Conservation (phyloP, 805 yeast genomes). For the Ogataea chonburiensis region DNA sequence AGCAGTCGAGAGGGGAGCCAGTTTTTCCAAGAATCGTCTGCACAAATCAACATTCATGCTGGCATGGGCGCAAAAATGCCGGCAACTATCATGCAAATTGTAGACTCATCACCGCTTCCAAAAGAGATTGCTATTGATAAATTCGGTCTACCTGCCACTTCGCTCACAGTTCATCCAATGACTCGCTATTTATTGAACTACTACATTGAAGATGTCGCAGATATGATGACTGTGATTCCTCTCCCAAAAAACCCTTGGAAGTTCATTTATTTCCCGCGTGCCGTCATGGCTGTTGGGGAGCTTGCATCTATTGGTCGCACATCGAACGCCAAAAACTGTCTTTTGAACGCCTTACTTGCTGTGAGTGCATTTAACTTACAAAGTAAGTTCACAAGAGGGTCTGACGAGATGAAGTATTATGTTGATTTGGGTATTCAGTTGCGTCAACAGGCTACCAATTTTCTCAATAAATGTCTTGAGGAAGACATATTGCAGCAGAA, state of each 20-base stretch:
- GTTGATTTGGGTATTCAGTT: constrained; percentile 70
- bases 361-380: constrained; percentile 80
- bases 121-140: constrained; percentile 41
- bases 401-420: constrained; percentile 67
- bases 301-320: constrained; percentile 71
- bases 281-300: constrained; percentile 80
- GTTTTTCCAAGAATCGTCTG: constrained; percentile 15
- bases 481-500: constrained; percentile 56
- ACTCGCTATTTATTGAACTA: constrained; percentile 70
- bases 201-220: constrained; percentile 75
- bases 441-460: constrained; percentile 70
- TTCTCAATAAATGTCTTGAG: constrained; percentile 57
- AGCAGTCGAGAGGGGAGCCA: constrained; percentile 14
- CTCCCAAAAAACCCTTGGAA: constrained; percentile 84
- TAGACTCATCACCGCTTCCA: constrained; percentile 41
- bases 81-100: constrained; percentile 50
- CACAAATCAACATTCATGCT: constrained; percentile 36
- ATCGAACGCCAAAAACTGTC: constrained; percentile 71
- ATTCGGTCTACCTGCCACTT: constrained; percentile 55
- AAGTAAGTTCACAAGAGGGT: constrained; percentile 64
- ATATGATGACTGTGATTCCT: constrained; percentile 64
- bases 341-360: constrained; percentile 75
- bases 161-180: constrained; percentile 64
- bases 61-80: constrained; percentile 47
- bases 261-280: constrained; percentile 80